Evolutionary conservation across 257 asterid genomes (phyloP).

Genomic region (Striga asiatica): DNA sequence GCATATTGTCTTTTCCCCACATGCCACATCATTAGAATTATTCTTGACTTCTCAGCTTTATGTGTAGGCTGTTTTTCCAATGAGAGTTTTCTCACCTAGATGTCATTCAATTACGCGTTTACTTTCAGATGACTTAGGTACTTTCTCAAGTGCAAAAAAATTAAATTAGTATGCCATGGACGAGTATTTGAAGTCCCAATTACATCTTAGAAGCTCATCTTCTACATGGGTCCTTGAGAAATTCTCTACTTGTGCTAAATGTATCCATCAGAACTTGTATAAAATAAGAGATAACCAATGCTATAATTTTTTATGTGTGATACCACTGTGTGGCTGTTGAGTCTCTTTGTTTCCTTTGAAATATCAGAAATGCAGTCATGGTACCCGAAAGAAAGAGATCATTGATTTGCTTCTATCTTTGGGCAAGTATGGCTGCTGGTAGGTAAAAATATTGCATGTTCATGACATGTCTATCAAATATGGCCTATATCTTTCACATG

Average conservation of each 20-base stretch:
- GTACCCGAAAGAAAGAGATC: slow-evolving; percentile 57
- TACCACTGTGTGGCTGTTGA: slow-evolving; percentile 5
- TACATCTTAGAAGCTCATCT: no score
- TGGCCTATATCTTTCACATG: slow-evolving; percentile 3
- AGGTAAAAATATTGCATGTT: slow-evolving; percentile 21
- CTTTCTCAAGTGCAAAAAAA: no score
- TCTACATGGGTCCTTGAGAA: no score
- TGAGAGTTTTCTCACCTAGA: neutral
- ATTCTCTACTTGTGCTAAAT: neutral
- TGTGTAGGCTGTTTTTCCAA: neutral
- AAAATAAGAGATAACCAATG: neutral
- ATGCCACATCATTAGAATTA: neutral
- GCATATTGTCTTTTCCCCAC: neutral
- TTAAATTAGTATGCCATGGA: no score
- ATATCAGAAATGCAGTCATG: slow-evolving; percentile 43
- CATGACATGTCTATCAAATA: slow-evolving; percentile 7
- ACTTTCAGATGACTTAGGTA: neutral
- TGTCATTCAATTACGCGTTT: neutral
- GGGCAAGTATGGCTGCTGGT: slow-evolving; percentile 44
- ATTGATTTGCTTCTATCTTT: slow-evolving; percentile 46
- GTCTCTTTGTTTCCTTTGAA: slow-evolving; percentile 12
- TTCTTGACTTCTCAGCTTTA: neutral
- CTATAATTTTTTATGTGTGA: slow-evolving; percentile 2
- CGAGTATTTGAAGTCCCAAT: no score
- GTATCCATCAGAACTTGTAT: slow-evolving; percentile 1